Evolutionary conservation across 2,329 filamentous ascomycete genomes (phyloP).

Genomic region (Colletotrichum higginsianum): DNA sequence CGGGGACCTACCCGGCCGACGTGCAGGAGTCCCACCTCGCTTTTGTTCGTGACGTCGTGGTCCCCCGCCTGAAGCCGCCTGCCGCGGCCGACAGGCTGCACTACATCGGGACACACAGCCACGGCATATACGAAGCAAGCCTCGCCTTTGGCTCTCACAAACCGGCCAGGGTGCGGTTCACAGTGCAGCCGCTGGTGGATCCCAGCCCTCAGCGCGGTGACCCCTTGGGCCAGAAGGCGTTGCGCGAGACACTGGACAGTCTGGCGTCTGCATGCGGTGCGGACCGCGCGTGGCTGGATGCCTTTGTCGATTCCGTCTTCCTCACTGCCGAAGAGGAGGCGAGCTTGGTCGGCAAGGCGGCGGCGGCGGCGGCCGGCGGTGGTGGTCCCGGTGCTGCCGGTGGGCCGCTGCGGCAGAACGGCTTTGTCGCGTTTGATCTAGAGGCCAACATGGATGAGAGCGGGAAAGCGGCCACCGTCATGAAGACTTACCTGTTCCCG

Average conservation of each 20-base stretch:
- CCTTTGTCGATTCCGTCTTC: constrained; percentile 25
- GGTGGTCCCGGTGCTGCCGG: not conserved
- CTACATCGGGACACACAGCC: constrained; percentile 29
- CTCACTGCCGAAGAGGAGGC: constrained; percentile 22
- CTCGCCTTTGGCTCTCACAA: constrained; percentile 26
- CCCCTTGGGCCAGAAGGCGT: constrained; percentile 21
- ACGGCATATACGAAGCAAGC: constrained; percentile 30
- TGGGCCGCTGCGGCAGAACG: constrained; percentile 17
- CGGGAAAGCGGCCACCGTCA: constrained; percentile 10
- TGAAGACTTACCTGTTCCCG: constrained; percentile 34
- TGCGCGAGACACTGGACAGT: constrained; percentile 19
- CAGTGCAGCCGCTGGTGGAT: constrained; percentile 25
- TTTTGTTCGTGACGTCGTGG: constrained; percentile 25
- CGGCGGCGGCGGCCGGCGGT: too few relatives aligned
- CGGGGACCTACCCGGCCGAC: constrained; percentile 22
- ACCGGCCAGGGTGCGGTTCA: constrained; percentile 24
- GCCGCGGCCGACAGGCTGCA: constrained; percentile 12
- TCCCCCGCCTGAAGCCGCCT: constrained; percentile 33
- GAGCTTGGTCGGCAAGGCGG: constrained; percentile 3
- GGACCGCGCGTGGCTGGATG: constrained; percentile 26
- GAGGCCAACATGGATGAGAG: constrained; percentile 9
- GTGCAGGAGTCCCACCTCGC: constrained; percentile 27
- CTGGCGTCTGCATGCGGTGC: constrained; percentile 22
- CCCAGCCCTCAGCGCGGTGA: not conserved
- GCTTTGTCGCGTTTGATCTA: constrained; percentile 27